phyloP scores from a whole-genome alignment of 768 basidiomycete genomes.

The Suillus subalutaceus region DNA sequence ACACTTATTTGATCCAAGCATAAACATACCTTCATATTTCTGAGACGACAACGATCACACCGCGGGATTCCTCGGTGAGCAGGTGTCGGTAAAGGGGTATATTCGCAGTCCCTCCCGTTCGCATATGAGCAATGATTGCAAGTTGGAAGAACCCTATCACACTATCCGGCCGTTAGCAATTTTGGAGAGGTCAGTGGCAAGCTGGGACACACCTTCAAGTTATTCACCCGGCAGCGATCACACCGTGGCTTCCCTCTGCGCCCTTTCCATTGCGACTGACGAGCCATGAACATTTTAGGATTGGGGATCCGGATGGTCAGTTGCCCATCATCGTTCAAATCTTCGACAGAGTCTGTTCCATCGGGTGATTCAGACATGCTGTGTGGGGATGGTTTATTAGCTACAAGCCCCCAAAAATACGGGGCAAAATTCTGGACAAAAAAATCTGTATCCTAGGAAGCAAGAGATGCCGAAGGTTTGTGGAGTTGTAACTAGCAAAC shows the following conservation, averaged over 20 bases:
- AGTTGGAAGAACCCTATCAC: constrained; percentile 68
- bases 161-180: constrained; percentile 41
- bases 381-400: constrained; percentile 7
- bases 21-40: constrained; percentile 63
- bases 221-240: constrained; percentile 71
- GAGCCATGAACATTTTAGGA: constrained; percentile 66
- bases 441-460: not conserved
- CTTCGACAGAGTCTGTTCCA: constrained; percentile 41
- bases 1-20: not conserved
- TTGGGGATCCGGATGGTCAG: constrained; percentile 70
- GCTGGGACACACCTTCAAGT: constrained; percentile 60
- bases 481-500: constrained; percentile 1
- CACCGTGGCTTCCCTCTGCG: constrained; percentile 75
- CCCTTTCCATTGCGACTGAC: constrained; percentile 75
- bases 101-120: constrained; percentile 65
- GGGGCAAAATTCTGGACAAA: not conserved
- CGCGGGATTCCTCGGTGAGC: constrained; percentile 76
- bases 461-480: not conserved
- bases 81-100: constrained; percentile 74
- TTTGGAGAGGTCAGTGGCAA: constrained; percentile 10
- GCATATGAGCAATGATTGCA: constrained; percentile 76
- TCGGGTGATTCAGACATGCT: constrained; percentile 41
- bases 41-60: constrained; percentile 69
- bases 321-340: constrained; percentile 50
- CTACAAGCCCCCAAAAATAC: constrained; percentile 4